Evolutionary conservation across 805 yeast genomes (phyloP).

Genomic region (Groenewaldozyma salmanticensis): DNA sequence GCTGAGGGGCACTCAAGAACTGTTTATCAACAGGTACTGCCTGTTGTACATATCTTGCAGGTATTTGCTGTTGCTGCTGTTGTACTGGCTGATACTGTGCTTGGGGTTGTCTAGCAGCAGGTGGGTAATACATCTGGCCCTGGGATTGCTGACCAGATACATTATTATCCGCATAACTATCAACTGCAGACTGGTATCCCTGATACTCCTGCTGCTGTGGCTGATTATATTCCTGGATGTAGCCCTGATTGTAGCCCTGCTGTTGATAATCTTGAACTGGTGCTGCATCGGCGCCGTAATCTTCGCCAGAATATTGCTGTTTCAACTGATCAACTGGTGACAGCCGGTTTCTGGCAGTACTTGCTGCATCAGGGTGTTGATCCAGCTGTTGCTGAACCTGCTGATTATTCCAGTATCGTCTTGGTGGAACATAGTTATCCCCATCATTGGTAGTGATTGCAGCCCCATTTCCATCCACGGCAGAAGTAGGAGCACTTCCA

Average conservation of each 20-base stretch:
- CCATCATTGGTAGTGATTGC: neutral
- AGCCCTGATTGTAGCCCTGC: neutral
- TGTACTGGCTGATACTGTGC: neutral
- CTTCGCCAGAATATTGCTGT: neutral
- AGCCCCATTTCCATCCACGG: neutral
- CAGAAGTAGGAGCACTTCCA: neutral
- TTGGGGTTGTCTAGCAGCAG: neutral
- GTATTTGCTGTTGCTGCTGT: slow-evolving; percentile 1
- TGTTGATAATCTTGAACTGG: neutral
- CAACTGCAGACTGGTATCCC: neutral
- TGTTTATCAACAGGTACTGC: slow-evolving; percentile 1
- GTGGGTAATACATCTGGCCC: neutral
- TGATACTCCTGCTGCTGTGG: neutral
- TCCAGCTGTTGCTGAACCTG: neutral
- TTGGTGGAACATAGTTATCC: neutral
- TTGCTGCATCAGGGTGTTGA: neutral
- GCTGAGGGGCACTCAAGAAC: slow-evolving; percentile 6
- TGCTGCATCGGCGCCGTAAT: neutral
- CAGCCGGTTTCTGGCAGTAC: neutral
- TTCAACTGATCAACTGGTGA: neutral
- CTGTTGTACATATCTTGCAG: slow-evolving; percentile 1
- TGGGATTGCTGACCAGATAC: neutral
- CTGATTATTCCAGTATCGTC: neutral
- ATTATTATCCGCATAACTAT: no score
- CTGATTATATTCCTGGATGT: neutral